Percentiles rank a stretch among this genome's conserved stretches.
Conservation (phyloP, 495 filamentous ascomycete species). For the Lentithecium fluviatile region DNA sequence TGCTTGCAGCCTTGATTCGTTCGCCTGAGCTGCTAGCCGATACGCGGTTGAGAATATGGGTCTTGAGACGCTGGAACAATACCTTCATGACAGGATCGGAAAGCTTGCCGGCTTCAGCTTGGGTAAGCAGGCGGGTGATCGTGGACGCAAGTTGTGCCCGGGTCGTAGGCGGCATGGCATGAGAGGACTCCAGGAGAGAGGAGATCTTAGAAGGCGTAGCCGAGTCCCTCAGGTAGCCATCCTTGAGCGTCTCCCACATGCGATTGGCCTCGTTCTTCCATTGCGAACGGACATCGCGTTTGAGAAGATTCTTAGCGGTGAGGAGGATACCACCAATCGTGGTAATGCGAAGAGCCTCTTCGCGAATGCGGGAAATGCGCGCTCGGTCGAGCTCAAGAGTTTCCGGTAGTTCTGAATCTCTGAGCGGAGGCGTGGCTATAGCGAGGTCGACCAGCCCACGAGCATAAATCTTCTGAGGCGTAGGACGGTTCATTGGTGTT, state of each 20-base stretch:
- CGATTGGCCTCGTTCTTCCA: constrained; percentile 87
- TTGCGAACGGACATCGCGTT: constrained; percentile 82
- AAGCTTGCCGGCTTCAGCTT: constrained; percentile 47
- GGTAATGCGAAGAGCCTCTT: constrained; percentile 68
- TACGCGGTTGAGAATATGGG: constrained; percentile 74
- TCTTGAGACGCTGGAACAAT: constrained; percentile 69
- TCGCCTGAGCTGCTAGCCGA: constrained; percentile 75
- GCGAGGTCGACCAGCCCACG: constrained; percentile 67
- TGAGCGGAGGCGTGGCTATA: constrained; percentile 58
- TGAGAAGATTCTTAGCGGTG: constrained; percentile 92
- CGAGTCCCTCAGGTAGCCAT: constrained; percentile 48
- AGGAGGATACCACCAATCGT: constrained; percentile 79
- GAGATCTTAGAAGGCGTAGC: constrained; percentile 50
- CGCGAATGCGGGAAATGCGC: constrained; percentile 66
- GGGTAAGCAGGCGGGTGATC: constrained; percentile 57
- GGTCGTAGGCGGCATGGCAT: constrained; percentile 71
- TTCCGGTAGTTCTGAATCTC: constrained; percentile 68
- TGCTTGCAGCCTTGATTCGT: constrained; percentile 74
- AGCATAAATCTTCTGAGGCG: constrained; percentile 72
- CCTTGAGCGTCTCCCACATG: constrained; percentile 52
- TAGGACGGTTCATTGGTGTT: constrained; percentile 49
- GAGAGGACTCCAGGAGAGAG: constrained; percentile 73
- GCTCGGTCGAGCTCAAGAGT: constrained; percentile 77
- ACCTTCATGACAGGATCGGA: constrained; percentile 79
- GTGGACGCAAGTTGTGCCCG: constrained; percentile 57